A percentile compares a stretch with the other conserved stretches of the same genome.
These are phyloP conservation scores for Penicillium sp. DNA, from an alignment of 2,329 filamentous ascomycete species.

Conservation along the genomic window DNA sequence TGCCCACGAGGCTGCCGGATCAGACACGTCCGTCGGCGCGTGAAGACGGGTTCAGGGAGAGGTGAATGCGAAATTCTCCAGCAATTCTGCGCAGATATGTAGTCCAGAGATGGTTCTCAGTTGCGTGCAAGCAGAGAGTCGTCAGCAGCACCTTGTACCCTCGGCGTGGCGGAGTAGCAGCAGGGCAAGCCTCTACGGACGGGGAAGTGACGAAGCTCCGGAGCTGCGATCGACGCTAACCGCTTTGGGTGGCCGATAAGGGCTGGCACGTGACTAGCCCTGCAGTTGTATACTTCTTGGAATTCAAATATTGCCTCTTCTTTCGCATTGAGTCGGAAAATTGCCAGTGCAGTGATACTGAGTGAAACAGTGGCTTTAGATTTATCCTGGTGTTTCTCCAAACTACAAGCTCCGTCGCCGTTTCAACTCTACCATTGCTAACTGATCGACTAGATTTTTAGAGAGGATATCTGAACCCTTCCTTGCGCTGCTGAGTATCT, in stretches of 20 bases:
- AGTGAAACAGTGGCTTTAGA: too few relatives aligned
- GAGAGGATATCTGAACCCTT: too few relatives aligned
- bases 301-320: too few relatives aligned
- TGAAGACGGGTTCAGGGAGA: slow-evolving; percentile 4
- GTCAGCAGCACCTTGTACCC: neutral
- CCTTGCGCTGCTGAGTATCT: too few relatives aligned
- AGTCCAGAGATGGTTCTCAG: neutral
- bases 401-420: too few relatives aligned
- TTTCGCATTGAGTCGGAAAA: too few relatives aligned
- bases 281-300: neutral
- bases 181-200: slow-evolving; percentile 2
- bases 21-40: slow-evolving; percentile 19
- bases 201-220: slow-evolving; percentile 30
- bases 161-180: neutral
- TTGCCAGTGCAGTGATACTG: too few relatives aligned
- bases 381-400: too few relatives aligned
- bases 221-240: slow-evolving; percentile 31
- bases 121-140: neutral
- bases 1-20: slow-evolving; percentile 17
- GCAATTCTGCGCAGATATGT: neutral
- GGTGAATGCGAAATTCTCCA: neutral
- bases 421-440: too few relatives aligned
- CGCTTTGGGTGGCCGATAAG: slow-evolving; percentile 22
- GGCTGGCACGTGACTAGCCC: slow-evolving; percentile 14
- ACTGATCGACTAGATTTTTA: too few relatives aligned